A percentile compares a stretch with the other conserved stretches of the same genome.
Conservation (phyloP, 2,329 filamentous ascomycete species). For the Apiospora kogelbergensis region DNA sequence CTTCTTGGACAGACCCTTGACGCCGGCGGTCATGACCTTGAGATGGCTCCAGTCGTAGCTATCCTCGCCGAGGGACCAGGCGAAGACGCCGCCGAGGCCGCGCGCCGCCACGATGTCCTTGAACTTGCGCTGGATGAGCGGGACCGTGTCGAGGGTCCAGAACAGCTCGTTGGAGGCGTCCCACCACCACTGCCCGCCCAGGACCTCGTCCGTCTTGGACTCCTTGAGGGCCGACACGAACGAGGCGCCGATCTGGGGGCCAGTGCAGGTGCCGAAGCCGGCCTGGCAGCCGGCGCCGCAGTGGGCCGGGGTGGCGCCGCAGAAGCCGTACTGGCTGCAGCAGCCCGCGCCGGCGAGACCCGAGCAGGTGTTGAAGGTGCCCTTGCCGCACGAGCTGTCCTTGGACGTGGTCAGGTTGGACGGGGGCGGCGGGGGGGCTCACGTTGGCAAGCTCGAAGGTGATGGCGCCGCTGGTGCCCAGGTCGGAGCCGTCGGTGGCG, state of each 20-base stretch:
- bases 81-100: conserved; percentile 69
- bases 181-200: conserved; percentile 69
- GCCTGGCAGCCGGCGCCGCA: conserved; percentile 21
- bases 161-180: conserved; percentile 59
- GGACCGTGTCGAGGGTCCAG: conserved; percentile 73
- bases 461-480: conserved; percentile 57
- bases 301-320: conserved; percentile 24
- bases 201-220: conserved; percentile 55
- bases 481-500: conserved; percentile 51
- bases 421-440: conserved; percentile 19
- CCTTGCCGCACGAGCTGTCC: conserved; percentile 34
- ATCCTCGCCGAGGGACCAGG: conserved; percentile 74
- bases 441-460: conserved; percentile 46
- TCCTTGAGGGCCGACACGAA: conserved; percentile 55
- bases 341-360: conserved; percentile 23
- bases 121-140: conserved; percentile 63
- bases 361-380: conserved; percentile 29
- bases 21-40: conserved; percentile 22
- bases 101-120: conserved; percentile 54
- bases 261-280: conserved; percentile 39
- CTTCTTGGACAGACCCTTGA: neutral
- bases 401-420: conserved; percentile 24
- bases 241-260: conserved; percentile 55
- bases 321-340: conserved; percentile 36
- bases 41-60: conserved; percentile 43